Evolutionary conservation across 192 early-diverging fungal genomes (phyloP).

Genomic region (Podochytrium sp.): DNA sequence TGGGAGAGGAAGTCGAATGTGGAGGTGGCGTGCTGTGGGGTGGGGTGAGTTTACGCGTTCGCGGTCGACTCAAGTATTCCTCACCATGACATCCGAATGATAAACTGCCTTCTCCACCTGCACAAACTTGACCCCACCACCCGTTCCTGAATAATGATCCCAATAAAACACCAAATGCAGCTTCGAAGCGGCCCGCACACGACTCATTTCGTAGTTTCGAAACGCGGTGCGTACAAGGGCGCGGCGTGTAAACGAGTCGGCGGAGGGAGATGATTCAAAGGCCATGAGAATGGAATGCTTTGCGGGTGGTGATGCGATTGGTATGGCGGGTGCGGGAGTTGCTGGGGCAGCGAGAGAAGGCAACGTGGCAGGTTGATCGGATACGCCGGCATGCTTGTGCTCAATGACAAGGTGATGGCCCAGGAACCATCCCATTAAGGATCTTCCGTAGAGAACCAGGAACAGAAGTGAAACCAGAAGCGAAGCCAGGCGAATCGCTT

Average conservation of each 20-base stretch:
- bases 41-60: too few species aligned
- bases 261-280: neutral
- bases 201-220: neutral
- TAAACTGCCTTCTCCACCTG: neutral
- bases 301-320: too few species aligned
- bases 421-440: neutral
- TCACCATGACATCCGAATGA: neutral
- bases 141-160: neutral
- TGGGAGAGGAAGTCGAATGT: neutral
- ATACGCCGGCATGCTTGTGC: neutral
- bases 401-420: neutral
- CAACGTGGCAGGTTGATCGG: neutral
- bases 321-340: neutral
- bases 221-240: neutral
- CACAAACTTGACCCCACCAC: neutral
- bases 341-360: neutral
- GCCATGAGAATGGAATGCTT: neutral
- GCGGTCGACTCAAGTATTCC: neutral
- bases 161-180: slow-evolving; percentile 7
- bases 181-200: neutral
- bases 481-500: neutral
- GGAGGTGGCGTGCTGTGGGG: neutral
- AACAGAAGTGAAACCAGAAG: neutral
- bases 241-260: neutral
- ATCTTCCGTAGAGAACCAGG: neutral